phyloP scores from a whole-genome alignment of 2,329 filamentous ascomycete species.

The Escovopsis weberi region DNA sequence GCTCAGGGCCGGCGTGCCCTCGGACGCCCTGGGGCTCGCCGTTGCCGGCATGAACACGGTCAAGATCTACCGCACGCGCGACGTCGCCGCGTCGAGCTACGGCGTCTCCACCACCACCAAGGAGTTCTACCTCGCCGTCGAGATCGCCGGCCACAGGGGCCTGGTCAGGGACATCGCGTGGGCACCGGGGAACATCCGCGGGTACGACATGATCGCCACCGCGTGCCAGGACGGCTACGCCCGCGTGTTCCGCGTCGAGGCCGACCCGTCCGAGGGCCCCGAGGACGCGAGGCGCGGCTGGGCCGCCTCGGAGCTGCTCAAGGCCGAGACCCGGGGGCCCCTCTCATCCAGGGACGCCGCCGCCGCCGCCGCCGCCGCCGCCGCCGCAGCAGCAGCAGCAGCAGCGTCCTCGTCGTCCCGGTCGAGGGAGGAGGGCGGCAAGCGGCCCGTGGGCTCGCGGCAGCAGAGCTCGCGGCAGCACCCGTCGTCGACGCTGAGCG shows the following conservation, averaged over 20 bases:
- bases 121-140: conserved; percentile 73
- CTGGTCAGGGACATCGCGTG: conserved; percentile 81
- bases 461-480: conserved; percentile 17
- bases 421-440: neutral
- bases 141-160: conserved; percentile 57
- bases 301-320: conserved; percentile 31
- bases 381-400: conserved; percentile 8
- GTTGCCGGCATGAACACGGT: conserved; percentile 77
- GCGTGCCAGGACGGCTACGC: conserved; percentile 86
- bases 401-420: conserved; percentile 3
- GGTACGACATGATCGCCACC: conserved; percentile 81
- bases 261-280: conserved; percentile 27
- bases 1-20: conserved; percentile 64
- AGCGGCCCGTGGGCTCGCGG: conserved; percentile 1
- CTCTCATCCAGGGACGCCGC: neutral
- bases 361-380: no score
- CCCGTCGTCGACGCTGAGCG: conserved; percentile 32
- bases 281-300: conserved; percentile 33
- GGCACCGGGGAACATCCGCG: conserved; percentile 81
- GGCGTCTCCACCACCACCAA: conserved; percentile 44
- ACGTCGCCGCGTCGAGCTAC: conserved; percentile 36
- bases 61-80: conserved; percentile 65
- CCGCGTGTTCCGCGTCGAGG: conserved; percentile 71
- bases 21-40: conserved; percentile 65
- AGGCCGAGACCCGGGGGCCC: conserved; percentile 14